phyloP scores from a whole-genome alignment of 371 early-diverging fungal genomes.

The Mortierella sp. region DNA sequence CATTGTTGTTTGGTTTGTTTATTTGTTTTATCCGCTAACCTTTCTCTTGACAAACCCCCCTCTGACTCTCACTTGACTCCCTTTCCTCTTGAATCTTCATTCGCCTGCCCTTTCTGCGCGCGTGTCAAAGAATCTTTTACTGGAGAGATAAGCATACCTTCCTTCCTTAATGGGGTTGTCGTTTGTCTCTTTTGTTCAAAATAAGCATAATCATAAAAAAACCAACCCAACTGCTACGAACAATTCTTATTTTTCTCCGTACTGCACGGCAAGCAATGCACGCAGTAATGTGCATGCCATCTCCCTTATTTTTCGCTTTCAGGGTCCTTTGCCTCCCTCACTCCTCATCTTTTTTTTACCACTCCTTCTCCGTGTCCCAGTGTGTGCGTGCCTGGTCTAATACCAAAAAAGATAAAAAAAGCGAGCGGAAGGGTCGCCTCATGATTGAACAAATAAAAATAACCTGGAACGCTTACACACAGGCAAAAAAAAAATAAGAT shows the following conservation, averaged over 20 bases:
- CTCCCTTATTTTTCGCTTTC: neutral
- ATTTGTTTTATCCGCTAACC: neutral
- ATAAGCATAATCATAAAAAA: too few species aligned
- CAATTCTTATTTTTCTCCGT: neutral
- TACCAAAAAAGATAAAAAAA: neutral
- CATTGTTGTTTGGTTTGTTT: neutral
- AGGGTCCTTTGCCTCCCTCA: neutral
- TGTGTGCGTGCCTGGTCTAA: conserved; percentile 1
- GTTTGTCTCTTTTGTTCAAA: neutral
- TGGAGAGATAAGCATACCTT: neutral
- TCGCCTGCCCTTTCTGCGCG: neutral
- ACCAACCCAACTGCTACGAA: neutral
- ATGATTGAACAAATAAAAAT: conserved; percentile 1
- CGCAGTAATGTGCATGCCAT: neutral
- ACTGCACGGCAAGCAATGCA: neutral
- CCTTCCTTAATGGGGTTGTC: neutral
- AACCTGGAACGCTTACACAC: neutral
- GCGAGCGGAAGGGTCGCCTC: neutral
- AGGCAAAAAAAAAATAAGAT: too few species aligned
- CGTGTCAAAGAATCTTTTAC: neutral
- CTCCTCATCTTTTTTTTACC: neutral
- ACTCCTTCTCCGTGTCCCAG: neutral
- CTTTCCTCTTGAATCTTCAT: neutral
- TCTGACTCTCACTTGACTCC: conserved; percentile 14
- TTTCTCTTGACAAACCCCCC: neutral